These are phyloP conservation scores for Gastrodia elata DNA, from an alignment of 106 monocot species.

Conservation along the genomic window DNA sequence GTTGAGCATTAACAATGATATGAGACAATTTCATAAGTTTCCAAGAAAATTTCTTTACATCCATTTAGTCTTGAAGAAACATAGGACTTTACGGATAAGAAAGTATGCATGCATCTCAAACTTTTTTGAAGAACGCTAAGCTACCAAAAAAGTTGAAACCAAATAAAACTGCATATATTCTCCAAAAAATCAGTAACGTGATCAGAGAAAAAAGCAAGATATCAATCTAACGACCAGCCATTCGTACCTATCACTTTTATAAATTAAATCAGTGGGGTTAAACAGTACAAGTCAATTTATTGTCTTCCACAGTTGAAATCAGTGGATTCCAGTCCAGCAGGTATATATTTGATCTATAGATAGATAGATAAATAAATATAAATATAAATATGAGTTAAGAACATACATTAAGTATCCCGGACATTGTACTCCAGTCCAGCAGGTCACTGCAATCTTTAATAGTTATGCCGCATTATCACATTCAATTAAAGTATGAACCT, in stretches of 20 bases:
- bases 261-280: background rate
- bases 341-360: too few relatives aligned
- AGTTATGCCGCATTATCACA: background rate
- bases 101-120: background rate
- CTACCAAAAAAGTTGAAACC: background rate
- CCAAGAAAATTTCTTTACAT: background rate
- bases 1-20: background rate
- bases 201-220: background rate
- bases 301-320: background rate
- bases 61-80: background rate
- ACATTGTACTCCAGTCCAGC: slow-evolving; percentile 2
- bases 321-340: background rate
- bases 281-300: background rate
- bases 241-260: background rate
- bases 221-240: background rate
- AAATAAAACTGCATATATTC: too few relatives aligned
- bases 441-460: background rate
- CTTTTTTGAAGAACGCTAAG: background rate
- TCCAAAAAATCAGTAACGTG: background rate
- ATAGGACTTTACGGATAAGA: background rate
- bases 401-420: slow-evolving; percentile 5
- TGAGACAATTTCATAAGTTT: background rate
- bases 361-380: too few relatives aligned
- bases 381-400: slow-evolving; percentile 2
- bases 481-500: background rate